phyloP scores from a whole-genome alignment of 257 asterid genomes.

The Solanum clarkiae region DNA sequence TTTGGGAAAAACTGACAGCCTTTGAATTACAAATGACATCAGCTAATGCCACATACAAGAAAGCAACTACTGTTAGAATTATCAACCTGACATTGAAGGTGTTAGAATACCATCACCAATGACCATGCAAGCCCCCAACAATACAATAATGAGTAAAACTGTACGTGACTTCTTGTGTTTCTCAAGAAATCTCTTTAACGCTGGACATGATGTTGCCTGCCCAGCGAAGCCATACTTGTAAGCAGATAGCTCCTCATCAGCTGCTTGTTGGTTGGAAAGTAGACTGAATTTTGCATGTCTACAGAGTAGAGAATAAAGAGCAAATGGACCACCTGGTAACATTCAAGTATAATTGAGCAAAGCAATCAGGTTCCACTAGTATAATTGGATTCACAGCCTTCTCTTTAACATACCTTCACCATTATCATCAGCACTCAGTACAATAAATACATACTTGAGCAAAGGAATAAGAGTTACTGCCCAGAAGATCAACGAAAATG shows the following conservation, averaged over 20 bases:
- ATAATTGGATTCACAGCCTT: background rate
- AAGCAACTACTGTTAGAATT: conserved; percentile 5
- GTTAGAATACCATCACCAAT: conserved; percentile 78
- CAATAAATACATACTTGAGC: conserved; percentile 10
- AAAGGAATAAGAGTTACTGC: conserved; percentile 8
- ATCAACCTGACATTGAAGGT: conserved; percentile 69
- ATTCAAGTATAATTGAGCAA: background rate
- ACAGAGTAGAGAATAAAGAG: conserved; percentile 9
- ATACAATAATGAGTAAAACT: conserved; percentile 7
- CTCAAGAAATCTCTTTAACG: conserved; percentile 4
- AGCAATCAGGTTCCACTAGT: background rate
- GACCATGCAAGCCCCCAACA: conserved; percentile 81
- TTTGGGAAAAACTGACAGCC: background rate
- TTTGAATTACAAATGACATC: background rate
- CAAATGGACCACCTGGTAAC: conserved; percentile 14
- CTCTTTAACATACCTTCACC: conserved; percentile 6
- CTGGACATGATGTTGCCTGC: background rate
- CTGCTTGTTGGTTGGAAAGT: background rate
- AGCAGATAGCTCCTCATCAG: conserved; percentile 12
- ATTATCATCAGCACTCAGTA: conserved; percentile 16
- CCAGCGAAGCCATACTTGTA: conserved; percentile 8
- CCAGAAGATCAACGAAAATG: conserved; percentile 11
- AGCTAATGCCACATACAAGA: background rate
- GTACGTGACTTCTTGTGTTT: conserved; percentile 1
- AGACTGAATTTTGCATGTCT: conserved; percentile 1